Evolutionary conservation across 1,284 basidiomycete species (phyloP).

Genomic region (Blastosporella zonata): DNA sequence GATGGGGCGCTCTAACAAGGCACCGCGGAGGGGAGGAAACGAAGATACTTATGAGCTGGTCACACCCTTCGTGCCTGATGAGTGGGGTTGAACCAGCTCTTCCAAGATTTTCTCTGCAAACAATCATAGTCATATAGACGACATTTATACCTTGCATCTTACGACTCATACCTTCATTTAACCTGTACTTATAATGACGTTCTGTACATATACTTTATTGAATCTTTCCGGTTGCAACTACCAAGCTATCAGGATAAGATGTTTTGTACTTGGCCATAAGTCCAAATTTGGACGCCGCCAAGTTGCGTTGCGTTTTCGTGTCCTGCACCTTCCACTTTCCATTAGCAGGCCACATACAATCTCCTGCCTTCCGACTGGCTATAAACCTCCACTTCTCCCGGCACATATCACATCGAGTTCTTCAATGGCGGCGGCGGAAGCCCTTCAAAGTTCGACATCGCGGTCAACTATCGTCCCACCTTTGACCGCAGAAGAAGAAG

Average conservation of each 20-base stretch:
- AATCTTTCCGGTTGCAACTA: too few relatives aligned
- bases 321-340: too few relatives aligned
- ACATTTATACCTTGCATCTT: slow-evolving; percentile 1
- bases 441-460: slow-evolving; percentile 12
- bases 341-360: too few relatives aligned
- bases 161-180: not conserved
- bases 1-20: slow-evolving; percentile 50
- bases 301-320: too few relatives aligned
- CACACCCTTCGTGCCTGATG: slow-evolving; percentile 72
- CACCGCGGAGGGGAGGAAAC: slow-evolving; percentile 45
- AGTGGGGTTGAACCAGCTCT: slow-evolving; percentile 40
- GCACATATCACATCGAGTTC: not conserved
- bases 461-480: slow-evolving; percentile 36
- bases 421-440: slow-evolving; percentile 11
- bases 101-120: not conserved
- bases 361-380: too few relatives aligned
- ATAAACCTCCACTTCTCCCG: too few relatives aligned
- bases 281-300: too few relatives aligned
- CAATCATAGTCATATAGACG: not conserved
- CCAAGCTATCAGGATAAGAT: too few relatives aligned
- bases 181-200: not conserved
- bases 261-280: too few relatives aligned
- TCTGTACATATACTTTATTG: not conserved
- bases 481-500: slow-evolving; percentile 67
- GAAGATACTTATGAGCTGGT: slow-evolving; percentile 76